Base-by-base conservation (phyloP, 345 rosid species). In the Sapria himalayana region DNA sequence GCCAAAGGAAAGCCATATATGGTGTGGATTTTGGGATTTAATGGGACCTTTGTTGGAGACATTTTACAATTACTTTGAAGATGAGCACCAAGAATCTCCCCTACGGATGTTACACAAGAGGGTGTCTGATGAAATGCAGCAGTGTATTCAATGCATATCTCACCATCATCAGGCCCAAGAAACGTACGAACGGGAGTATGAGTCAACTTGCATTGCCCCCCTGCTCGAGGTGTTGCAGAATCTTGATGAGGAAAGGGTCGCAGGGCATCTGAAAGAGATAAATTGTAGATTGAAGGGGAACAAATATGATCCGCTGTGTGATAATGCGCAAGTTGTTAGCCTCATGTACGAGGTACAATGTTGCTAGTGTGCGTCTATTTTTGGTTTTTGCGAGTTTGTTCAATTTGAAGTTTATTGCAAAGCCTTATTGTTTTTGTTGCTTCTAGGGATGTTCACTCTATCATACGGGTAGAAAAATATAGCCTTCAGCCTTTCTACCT, bases 21-120 rank as follows among this genome's bases (percentile, higher is more conserved):
- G 97, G 94, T 86, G 97, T 37, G 76, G 68, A 24, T 56, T 61
- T 25, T 67, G 71, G 61, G 93, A 86, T 22, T 50, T 86, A 36
- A 86, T 82, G 94, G 93, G 80, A 5, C 85, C 94, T n/a, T 75
- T 81, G 33, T 23, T 82, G 29, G 94, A 86, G 69, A 72, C 92
- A 7, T 86, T 86, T 48, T 86, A 72, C 63, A 81, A 86, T 52
- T 86, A 69, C 63, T 71, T 60, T 33, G 78, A 66, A 57, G 92
- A 86, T 21, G 74, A 70, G 29, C 63, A 78, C 27, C 50, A 22
- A 4, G 74, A 76, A 57, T 78, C 92, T 39, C 97, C 97, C 54
- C 92, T 86, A 22, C 65, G 60, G 50, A 56, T 72, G 29, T 48
- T 86, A 43, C 81, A 92, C 94, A 76, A 61, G 60, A 72, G 94